Evolutionary conservation across 2,329 filamentous ascomycete genomes (phyloP), one percentile per base, ranked within the genome.

Genomic region (Fusarium cicatricum): DNA sequence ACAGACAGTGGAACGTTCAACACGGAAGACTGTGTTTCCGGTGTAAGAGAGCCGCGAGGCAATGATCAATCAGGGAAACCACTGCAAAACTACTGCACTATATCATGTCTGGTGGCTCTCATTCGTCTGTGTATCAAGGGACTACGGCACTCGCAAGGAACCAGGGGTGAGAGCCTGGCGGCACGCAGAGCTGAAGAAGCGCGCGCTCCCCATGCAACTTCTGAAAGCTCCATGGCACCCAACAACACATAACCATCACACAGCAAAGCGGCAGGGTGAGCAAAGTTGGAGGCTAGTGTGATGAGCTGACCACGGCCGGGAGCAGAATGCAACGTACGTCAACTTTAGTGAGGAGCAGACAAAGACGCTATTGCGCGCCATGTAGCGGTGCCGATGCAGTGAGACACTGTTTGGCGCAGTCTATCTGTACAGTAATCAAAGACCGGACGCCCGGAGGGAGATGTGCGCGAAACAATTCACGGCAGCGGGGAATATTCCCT

Each of bases 121-220:
- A 63, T 63, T 63, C 45, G 59, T 42, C 36, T 33, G 28, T 34
- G 32, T 28, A 10, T 29, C 17, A 29, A 21, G 11, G 41, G 38
- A 37, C 45, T 43, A 36, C 49, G 58, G 50, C 54, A 60, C 49
- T 62, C 55, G 15, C 52, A 46, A 45, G 32, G 43, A 46, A 31
- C 48, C 40, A 55, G 55, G 59, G 45, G 39, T 26, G 23, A 52
- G 44, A 55, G 59, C 59, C 59, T 60, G 49, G 55, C 55, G 55
- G 55, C 59, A 60, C 38, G 37, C 37, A 26, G 42, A 62, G 60
- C 60, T 62, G 60, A 63, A 62, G 42, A 33, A 33, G 31, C 14
- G 14, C 28, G 36, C 9, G 23, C 6, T 8, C 11, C 44, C 26
- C 33, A 48, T 40, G 34, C 33, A 26, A 14, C 23, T 48, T 40